These are phyloP conservation scores for Capsicum pubescens DNA, from an alignment of 257 asterid genomes.

Conservation along the genomic window DNA sequence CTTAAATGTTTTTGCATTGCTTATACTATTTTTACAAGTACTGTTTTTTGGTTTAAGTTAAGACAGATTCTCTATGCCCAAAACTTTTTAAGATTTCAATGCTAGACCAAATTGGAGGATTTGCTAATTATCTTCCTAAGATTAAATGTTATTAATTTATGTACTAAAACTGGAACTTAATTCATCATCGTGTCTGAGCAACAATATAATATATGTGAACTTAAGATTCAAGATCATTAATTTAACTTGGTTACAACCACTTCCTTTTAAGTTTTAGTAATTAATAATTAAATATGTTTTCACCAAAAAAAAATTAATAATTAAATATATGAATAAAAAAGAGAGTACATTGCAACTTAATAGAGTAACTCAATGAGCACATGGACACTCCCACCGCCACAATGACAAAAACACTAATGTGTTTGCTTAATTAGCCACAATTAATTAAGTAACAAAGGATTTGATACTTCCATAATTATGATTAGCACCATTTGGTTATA, in stretches of 20 bases:
- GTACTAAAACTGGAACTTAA: too few relatives aligned
- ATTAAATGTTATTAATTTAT: not conserved
- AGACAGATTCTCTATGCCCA: slow-evolving; percentile 26
- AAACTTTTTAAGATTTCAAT: not conserved
- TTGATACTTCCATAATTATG: not conserved
- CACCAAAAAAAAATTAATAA: too few relatives aligned
- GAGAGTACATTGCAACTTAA: not conserved
- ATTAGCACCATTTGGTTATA: not conserved
- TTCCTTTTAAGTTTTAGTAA: not conserved
- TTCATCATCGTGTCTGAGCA: not conserved
- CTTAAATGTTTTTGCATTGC: too few relatives aligned
- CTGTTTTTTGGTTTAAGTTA: too few relatives aligned
- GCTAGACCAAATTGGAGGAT: not conserved
- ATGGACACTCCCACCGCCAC: not conserved
- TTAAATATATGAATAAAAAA: not conserved
- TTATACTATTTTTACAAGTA: too few relatives aligned
- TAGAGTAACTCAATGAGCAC: not conserved
- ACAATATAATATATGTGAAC: not conserved
- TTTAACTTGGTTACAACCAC: not conserved
- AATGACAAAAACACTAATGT: not conserved
- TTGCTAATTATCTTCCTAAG: not conserved
- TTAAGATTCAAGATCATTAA: not conserved
- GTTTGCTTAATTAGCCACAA: not conserved
- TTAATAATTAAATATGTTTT: not conserved
- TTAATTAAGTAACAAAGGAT: not conserved